Evolutionary conservation across 805 yeast genomes (phyloP), one percentile per base, ranked within the genome.

Genomic region (Saccharomycopsis guyanensis): DNA sequence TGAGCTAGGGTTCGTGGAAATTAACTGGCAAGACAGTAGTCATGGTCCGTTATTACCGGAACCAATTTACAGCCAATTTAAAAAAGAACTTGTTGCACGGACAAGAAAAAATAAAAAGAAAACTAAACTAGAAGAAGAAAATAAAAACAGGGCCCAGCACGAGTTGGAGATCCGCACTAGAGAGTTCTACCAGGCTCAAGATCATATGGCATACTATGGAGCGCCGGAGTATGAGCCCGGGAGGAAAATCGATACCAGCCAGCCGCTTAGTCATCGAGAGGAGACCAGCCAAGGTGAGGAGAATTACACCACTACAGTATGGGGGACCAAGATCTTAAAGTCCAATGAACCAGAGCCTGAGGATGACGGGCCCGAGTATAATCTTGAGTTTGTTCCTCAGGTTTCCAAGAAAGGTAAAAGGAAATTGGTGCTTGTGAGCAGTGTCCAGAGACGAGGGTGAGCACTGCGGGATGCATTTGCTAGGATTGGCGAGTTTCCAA

Each of bases 1-100:
- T 0, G 84, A 82, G 43, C 62, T 91, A 37, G 94, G 88, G 8
- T 79, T 86, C 52, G 59, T 93, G 45, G 97, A 93, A 56, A 74
- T 96, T 43, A 82, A 86, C 59, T 91, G 97, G 97, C 70, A 63
- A 43, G 62, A 61, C 44, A 69, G 32, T 19, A 36, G 24, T 35
- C 36, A 27, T 42, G 55, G 24, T 49, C 52, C 6, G 20, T 15
- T 15, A 15, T 56, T 74, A 5, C 72, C 76, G 2, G 61, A 64
- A 7, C 75, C 73, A 25, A 64, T 73, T 1, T 66, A 64, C 48
- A 63, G 65, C 2, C 57, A 60, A 23, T 83, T 78, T 59, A 68
- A 72, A 40, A 69, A 66, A 27, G 87, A 80, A 50, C 62, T 86
- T 27, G 62, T 61, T 19, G 78, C 75, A 34, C 66, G 96, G 51